Conservation (phyloP, 495 filamentous ascomycete genomes). For the Neurospora discreta region DNA sequence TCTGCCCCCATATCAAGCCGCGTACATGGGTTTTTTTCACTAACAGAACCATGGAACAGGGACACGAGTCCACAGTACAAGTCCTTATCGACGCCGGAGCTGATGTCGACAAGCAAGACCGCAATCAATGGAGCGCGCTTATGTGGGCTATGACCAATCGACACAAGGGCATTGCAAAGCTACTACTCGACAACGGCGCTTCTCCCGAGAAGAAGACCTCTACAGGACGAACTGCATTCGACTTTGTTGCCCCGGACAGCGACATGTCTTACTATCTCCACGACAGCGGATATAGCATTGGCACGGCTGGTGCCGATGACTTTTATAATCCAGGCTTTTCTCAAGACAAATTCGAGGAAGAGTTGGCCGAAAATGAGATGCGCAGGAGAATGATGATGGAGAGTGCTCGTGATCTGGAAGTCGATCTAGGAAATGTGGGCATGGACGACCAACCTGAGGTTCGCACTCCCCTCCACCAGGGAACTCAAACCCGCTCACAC, state of each 20-base stretch:
- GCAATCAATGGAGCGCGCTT: constrained; percentile 91
- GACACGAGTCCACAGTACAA: constrained; percentile 82
- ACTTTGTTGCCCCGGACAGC: constrained; percentile 88
- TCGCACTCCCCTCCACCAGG: constrained; percentile 17
- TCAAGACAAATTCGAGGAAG: constrained; percentile 91
- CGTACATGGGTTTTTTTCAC: constrained; percentile 3
- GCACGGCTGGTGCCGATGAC: constrained; percentile 82
- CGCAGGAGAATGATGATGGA: constrained; percentile 99
- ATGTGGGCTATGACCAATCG: constrained; percentile 99
- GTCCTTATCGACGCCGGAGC: constrained; percentile 77
- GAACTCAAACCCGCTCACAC: neutral
- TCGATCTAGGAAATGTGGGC: constrained; percentile 90
- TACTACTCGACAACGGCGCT: constrained; percentile 83
- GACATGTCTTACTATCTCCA: constrained; percentile 93
- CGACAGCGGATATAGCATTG: constrained; percentile 85
- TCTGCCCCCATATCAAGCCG: constrained; percentile 3
- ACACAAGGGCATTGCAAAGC: constrained; percentile 89
- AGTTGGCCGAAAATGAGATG: constrained; percentile 94
- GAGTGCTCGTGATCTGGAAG: constrained; percentile 92
- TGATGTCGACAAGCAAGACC: constrained; percentile 88
- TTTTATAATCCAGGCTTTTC: constrained; percentile 91
- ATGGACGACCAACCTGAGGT: constrained; percentile 94
- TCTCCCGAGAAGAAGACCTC: constrained; percentile 93
- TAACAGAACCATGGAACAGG: constrained; percentile 36
- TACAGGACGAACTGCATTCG: constrained; percentile 87